Evolutionary conservation across 1,284 basidiomycete species (phyloP), one percentile per base, ranked within the genome.

Genomic region (Sporisorium exsertum): DNA sequence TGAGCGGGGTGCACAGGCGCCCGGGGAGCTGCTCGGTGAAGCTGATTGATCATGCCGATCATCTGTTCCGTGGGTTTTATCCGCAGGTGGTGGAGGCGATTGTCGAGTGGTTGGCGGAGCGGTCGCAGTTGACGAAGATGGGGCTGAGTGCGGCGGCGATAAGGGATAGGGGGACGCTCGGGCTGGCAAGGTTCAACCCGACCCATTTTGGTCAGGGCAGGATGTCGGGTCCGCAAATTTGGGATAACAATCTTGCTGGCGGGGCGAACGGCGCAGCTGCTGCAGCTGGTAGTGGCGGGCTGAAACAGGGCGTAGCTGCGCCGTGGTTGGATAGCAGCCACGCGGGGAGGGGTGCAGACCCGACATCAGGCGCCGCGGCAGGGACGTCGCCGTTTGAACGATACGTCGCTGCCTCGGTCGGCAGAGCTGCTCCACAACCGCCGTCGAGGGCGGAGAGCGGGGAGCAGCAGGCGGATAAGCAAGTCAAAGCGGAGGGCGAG

Each of bases 1-100:
- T 82, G 3, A 61, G 52, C n/a, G 57, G 64, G 0, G 54, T 64
- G 7, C 51, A 47, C 18, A 22, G 73, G 0, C 46, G 79, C 5
- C 67, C 77, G 4, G 79, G 79, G 0, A 72, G 66, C 22, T 69
- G 67, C 12, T 40, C 55, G 13, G 32, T 81, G 22, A 69, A 71
- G 35, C 51, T 82, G 10, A 72, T 82, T 46, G 76, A 80, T 9
- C 66, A 73, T 45, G 78, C 79, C 4, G 77, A 80, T 55, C 81
- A 82, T 58, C 61, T 74, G 46, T 80, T 77, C 50, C 33, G 67
- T 16, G 73, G 72, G 7, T 65, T 77, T 47, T 80, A 75, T 56
- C 74, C 71, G n/a, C 73, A 79, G 50, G 71, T 81, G 15, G 79
- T 82, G 1, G 65, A 64, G 18, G 60, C 65, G 22, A 79, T 81